Conservation (phyloP, 176 grass and related monocot species). For the Triticum urartu region DNA sequence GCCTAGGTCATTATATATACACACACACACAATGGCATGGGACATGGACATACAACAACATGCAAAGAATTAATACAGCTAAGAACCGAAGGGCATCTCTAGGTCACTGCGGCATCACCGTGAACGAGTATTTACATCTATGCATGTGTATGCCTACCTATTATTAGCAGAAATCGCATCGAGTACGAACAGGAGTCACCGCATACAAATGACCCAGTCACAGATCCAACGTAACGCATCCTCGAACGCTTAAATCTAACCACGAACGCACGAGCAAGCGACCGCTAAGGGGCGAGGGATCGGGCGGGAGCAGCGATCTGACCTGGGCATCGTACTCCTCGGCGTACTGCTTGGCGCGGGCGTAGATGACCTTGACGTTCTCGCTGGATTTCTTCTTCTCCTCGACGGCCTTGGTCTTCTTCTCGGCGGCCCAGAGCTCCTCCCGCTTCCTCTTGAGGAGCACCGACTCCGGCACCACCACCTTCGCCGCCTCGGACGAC, state of each 20-base stretch:
- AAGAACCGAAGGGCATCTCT: background rate
- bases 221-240: background rate
- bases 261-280: too few relatives aligned
- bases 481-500: slow-evolving; percentile 45
- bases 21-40: background rate
- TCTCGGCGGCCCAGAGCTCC: slow-evolving; percentile 59
- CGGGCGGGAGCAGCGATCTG: background rate
- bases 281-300: background rate
- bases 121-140: background rate
- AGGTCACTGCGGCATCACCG: background rate
- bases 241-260: background rate
- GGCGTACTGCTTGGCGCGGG: slow-evolving; percentile 67
- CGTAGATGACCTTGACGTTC: slow-evolving; percentile 60
- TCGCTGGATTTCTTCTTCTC: slow-evolving; percentile 44
- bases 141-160: background rate
- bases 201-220: background rate
- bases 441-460: slow-evolving; percentile 64
- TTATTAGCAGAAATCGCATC: background rate
- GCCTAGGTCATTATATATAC: background rate
- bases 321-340: slow-evolving; percentile 84
- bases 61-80: background rate
- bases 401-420: slow-evolving; percentile 45
- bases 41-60: background rate
- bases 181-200: background rate
- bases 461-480: slow-evolving; percentile 68